Base-by-base conservation (phyloP, 495 filamentous ascomycete species). In the Penicillium malachiteum region DNA sequence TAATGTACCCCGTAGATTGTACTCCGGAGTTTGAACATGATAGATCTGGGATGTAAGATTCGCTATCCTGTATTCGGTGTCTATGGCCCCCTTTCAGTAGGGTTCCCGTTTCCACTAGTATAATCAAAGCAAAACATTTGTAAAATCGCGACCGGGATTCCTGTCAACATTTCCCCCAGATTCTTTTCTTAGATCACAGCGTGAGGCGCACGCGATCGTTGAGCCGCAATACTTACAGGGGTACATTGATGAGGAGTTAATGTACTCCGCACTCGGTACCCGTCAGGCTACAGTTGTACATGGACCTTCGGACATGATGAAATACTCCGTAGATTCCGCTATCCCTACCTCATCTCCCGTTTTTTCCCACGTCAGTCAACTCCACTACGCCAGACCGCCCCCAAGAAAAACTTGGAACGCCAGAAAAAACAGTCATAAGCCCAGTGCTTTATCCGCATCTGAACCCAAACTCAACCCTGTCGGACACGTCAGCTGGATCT, bases 401-500 rank as follows among this genome's bases (percentile, higher is more conserved):
- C 43, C 43, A 30, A 32, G 41, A 13, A 12, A 32, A 31, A 11
- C 43, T 14, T 7, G 39, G 39, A 41, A n/a, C 9, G 9, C 14
- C 12, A 17, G 39, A 41, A 41, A 41, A 41, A 16, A 26, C 21
- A 26, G 21, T 26, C 21, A 26, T 26, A 26, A 26, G 21, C 21
- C 21, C 21, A 26, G 21, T 26, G 1, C 21, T 4, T 26, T 4
- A 26, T 26, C 21, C 21, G 21, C 21, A 26, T 26, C 21, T 4
- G 4, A 26, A 26, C 21, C 21, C 21, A 26, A 26, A 26, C 21
- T 26, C 13, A 30, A 7, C 47, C 14, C 50, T 58, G 43, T 59
- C 52, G 51, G 48, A 60, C 57, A 61, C 52, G 60, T 66, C 64
- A 66, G 55, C 57, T 18, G 17, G 21, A 26, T 30, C 14, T 33